A percentile compares a stretch with the other conserved stretches of the same genome.
phyloP scores from a whole-genome alignment of 805 yeast species.

The Candida sphagnicola region DNA sequence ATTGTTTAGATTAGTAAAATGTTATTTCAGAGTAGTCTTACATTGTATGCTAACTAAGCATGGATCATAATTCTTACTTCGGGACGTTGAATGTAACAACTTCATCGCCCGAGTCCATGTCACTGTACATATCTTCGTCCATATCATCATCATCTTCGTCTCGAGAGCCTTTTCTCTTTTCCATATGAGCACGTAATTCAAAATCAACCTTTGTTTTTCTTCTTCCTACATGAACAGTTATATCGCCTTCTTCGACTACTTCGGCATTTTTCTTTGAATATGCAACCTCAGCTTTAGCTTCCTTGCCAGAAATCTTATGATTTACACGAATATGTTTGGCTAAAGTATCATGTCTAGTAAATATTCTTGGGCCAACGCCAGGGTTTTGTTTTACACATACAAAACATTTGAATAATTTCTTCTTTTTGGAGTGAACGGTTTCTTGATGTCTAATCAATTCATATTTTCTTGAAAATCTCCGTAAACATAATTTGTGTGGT shows the following conservation, averaged over 20 bases:
- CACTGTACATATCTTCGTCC: conserved; percentile 7
- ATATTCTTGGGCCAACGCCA: conserved; percentile 62
- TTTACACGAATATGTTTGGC: conserved; percentile 74
- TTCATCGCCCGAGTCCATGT: conserved; percentile 14
- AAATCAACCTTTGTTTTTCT: conserved; percentile 44
- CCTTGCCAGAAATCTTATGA: conserved; percentile 43
- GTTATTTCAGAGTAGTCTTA: too few relatives aligned
- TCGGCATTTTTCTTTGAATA: conserved; percentile 44
- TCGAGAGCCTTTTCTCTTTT: conserved; percentile 21
- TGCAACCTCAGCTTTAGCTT: conserved; percentile 45
- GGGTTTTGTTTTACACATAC: conserved; percentile 74
- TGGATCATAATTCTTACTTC: too few relatives aligned
- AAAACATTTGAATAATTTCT: conserved; percentile 81
- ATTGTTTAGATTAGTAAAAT: too few relatives aligned
- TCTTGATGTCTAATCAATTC: conserved; percentile 94
- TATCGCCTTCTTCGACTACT: conserved; percentile 46
- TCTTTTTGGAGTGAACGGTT: conserved; percentile 87
- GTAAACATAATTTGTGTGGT: conserved; percentile 35
- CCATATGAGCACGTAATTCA: conserved; percentile 44
- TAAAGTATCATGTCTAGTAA: conserved; percentile 90
- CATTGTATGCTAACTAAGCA: too few relatives aligned
- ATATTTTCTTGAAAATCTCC: conserved; percentile 60
- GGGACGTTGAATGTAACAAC: conserved; percentile 7
- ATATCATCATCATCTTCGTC: conserved; percentile 10
- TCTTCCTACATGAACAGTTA: conserved; percentile 43